Evolutionary conservation across 805 yeast genomes (phyloP).

Genomic region (Candida maesae): DNA sequence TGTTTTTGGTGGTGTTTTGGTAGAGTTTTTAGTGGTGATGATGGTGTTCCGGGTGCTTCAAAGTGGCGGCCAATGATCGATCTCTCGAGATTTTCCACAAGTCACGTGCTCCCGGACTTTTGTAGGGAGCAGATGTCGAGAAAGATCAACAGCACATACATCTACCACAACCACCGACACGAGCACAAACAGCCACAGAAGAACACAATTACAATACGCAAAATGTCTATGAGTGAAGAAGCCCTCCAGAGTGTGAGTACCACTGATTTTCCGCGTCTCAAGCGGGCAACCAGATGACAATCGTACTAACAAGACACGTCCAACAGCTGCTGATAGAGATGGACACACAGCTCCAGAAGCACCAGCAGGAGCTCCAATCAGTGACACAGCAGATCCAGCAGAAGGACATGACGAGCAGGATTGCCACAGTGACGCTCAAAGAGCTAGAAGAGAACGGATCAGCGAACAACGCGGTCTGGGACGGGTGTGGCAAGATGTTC

Average conservation of each 20-base stretch:
- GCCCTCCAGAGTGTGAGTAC: constrained; percentile 39
- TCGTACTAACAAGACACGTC: neutral
- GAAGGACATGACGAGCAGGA: constrained; percentile 10
- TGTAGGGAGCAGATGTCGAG: too few relatives aligned
- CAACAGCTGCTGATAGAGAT: constrained; percentile 53
- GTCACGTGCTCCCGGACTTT: too few relatives aligned
- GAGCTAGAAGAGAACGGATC: constrained; percentile 42
- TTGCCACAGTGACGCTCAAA: constrained; percentile 39
- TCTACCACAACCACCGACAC: neutral
- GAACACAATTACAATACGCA: neutral
- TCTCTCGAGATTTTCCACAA: too few relatives aligned
- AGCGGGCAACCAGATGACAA: too few relatives aligned
- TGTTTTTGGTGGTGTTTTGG: neutral
- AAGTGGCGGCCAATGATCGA: too few relatives aligned
- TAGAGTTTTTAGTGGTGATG: neutral
- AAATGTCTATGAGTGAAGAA: constrained; percentile 43
- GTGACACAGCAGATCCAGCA: constrained; percentile 42
- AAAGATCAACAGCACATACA: neutral
- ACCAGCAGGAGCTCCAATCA: constrained; percentile 55
- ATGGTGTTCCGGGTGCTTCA: neutral
- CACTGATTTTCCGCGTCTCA: too few relatives aligned
- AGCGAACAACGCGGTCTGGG: constrained; percentile 61
- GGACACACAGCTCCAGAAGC: constrained; percentile 57
- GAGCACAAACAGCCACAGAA: neutral
- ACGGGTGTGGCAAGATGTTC: constrained; percentile 80